Evolutionary conservation across 768 basidiomycete species (phyloP).

Genomic region (Lactifluus volemus): DNA sequence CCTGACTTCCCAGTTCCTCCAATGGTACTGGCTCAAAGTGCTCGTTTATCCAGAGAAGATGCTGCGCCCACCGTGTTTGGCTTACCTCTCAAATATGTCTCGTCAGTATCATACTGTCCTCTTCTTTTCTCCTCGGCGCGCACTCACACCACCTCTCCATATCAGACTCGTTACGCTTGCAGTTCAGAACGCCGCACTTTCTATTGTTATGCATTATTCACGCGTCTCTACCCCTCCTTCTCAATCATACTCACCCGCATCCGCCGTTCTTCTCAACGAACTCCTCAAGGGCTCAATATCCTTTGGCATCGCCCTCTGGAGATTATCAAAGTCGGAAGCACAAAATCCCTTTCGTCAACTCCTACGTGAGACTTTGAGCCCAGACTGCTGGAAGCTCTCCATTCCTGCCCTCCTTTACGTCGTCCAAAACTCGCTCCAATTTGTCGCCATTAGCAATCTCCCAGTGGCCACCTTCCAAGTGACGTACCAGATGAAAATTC

Average conservation of each 20-base stretch:
- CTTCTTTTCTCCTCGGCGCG: not conserved
- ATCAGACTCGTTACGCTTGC: slow-evolving; percentile 73
- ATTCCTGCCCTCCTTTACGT: slow-evolving; percentile 94
- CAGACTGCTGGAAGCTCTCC: slow-evolving; percentile 95
- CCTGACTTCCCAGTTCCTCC: slow-evolving; percentile 14
- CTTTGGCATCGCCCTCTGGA: slow-evolving; percentile 59
- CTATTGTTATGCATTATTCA: slow-evolving; percentile 99
- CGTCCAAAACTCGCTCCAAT: slow-evolving; percentile 95
- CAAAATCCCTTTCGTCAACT: slow-evolving; percentile 42
- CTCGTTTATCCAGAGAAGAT: slow-evolving; percentile 17
- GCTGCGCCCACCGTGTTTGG: slow-evolving; percentile 51
- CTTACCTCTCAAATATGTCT: slow-evolving; percentile 71
- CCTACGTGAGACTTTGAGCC: slow-evolving; percentile 69
- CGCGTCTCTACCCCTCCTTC: slow-evolving; percentile 73
- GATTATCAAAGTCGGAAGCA: slow-evolving; percentile 30
- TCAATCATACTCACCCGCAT: slow-evolving; percentile 84
- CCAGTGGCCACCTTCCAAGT: slow-evolving; percentile 97
- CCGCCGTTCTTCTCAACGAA: slow-evolving; percentile 92
- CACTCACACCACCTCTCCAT: slow-evolving; percentile 4
- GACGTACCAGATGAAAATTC: slow-evolving; percentile 97
- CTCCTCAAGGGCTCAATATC: slow-evolving; percentile 91
- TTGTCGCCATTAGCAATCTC: slow-evolving; percentile 91
- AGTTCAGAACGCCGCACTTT: slow-evolving; percentile 90
- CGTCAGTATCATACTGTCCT: slow-evolving; percentile 38
- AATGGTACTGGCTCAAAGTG: not conserved